Base-by-base conservation (phyloP, 805 yeast genomes). In the Wickerhamomyces xylosicus region DNA sequence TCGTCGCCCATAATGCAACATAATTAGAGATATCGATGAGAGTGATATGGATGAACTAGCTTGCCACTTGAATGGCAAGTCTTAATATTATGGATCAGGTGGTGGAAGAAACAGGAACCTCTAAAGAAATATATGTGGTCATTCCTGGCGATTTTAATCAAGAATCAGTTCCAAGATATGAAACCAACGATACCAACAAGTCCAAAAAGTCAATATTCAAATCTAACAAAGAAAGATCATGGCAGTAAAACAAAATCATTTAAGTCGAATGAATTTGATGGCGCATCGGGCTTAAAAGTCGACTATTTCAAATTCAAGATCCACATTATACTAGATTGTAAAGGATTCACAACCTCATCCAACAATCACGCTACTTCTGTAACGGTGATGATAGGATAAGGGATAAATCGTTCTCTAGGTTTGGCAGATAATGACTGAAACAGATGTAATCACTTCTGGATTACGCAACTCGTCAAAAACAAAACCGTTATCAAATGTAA, bases 391-490 rank as follows among this genome's bases (percentile, higher is more conserved):
- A 33, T 35, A 37, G 40, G 38, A 35, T 37, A 37, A 14, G 25
- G 16, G 16, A 40, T 21, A 40, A 18, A 36, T 37, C 37, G 21
- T 9, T 34, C 19, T 5, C 7, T 29, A 25, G 16, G 9, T 10
- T 15, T 20, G 11, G 13, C 5, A 21, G 21, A 16, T 3, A 34
- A 13, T 35, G 21, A 10, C 32, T 37, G 19, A 25, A 17, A 42
- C 39, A 46, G 39, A 47, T 43, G 64, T 58, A 59, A 63, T 61
- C 67, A 50, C 67, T 56, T 57, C 67, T 63, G 67, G 66, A 63
- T 63, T 61, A 60, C 67, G 66, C 67, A 62, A 61, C 62, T 61
- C 62, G 54, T 58, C 65, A 52, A 60, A 56, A 40, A 48, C 64
- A 49, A 49, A 54, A 43, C 59, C 57, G 50, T 52, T 52, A 47